These are phyloP conservation scores for Penicillium lividum DNA, from an alignment of 495 filamentous ascomycete species.

Conservation along the genomic window DNA sequence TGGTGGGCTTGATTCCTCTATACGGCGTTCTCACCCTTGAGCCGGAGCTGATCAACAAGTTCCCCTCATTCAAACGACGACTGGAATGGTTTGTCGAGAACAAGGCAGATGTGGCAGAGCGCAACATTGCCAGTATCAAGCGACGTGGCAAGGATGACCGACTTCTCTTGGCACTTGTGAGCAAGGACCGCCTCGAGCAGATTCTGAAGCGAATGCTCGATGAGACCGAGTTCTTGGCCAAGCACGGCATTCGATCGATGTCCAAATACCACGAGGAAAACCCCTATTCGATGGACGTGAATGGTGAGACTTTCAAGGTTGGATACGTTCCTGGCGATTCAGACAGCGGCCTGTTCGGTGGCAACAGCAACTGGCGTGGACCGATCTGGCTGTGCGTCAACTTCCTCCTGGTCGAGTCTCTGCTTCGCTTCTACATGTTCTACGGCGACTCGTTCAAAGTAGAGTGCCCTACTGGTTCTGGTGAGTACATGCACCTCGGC, in stretches of 20 bases:
- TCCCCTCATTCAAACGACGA: slow-evolving; percentile 91
- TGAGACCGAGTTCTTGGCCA: slow-evolving; percentile 87
- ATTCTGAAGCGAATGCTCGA: slow-evolving; percentile 91
- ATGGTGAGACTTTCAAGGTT: slow-evolving; percentile 85
- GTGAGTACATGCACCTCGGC: slow-evolving; percentile 93
- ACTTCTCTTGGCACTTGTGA: slow-evolving; percentile 83
- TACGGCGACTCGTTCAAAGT: slow-evolving; percentile 86
- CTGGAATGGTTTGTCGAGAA: slow-evolving; percentile 92
- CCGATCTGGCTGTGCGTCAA: slow-evolving; percentile 97
- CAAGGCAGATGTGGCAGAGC: slow-evolving; percentile 77
- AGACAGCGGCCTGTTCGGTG: slow-evolving; percentile 89
- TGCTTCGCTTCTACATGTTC: slow-evolving; percentile 92
- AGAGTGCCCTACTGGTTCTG: slow-evolving; percentile 91
- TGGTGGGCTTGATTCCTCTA: slow-evolving; percentile 90
- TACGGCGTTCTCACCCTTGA: slow-evolving; percentile 91
- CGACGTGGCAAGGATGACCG: slow-evolving; percentile 85
- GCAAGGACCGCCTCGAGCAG: slow-evolving; percentile 79
- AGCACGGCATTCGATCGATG: slow-evolving; percentile 88
- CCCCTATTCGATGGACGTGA: slow-evolving; percentile 94
- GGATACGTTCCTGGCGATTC: slow-evolving; percentile 92
- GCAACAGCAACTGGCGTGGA: slow-evolving; percentile 95
- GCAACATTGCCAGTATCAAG: slow-evolving; percentile 89
- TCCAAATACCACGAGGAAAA: slow-evolving; percentile 91
- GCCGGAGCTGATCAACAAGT: slow-evolving; percentile 86
- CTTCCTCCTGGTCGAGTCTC: slow-evolving; percentile 88